Percentiles rank a stretch among this genome's conserved stretches.
Evolutionary conservation across 371 early-diverging fungal species (phyloP).

Genomic region (Mucor circinelloides): DNA sequence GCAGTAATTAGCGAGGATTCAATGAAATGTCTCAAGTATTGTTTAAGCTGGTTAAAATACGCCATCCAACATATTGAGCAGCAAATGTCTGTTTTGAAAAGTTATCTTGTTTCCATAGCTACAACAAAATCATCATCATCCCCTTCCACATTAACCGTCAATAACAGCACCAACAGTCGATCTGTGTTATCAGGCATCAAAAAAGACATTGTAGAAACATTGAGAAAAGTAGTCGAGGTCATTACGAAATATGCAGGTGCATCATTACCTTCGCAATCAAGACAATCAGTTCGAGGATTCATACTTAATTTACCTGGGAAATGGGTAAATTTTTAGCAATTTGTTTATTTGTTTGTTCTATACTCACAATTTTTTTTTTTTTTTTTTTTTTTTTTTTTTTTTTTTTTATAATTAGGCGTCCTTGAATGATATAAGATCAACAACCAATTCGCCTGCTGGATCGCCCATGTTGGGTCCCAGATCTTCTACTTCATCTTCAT

Average conservation of each 20-base stretch:
- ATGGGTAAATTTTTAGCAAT: conserved; percentile 57
- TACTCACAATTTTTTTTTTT: background rate
- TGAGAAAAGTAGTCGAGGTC: conserved; percentile 86
- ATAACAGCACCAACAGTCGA: conserved; percentile 24
- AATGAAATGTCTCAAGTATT: conserved; percentile 77
- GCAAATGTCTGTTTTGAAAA: conserved; percentile 72
- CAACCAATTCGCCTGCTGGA: conserved; percentile 45
- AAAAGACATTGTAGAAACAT: conserved; percentile 82
- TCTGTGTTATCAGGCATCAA: conserved; percentile 64
- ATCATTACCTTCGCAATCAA: conserved; percentile 84
- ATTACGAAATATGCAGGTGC: conserved; percentile 87
- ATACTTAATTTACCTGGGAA: conserved; percentile 83
- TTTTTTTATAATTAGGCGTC: conserved; percentile 23
- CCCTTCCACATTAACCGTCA: conserved; percentile 4
- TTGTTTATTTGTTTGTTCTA: background rate
- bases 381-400: too few species aligned
- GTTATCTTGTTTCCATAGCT: conserved; percentile 63
- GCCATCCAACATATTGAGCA: conserved; percentile 81
- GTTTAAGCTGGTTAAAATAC: conserved; percentile 83
- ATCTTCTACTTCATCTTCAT: conserved; percentile 19
- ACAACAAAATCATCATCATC: conserved; percentile 17
- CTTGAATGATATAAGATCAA: conserved; percentile 38
- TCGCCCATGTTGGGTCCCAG: conserved; percentile 37
- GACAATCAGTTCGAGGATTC: conserved; percentile 79
- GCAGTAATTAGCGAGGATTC: conserved; percentile 79